Conservation (phyloP, 2,329 filamentous ascomycete genomes). For the Alternaria arborescens region DNA sequence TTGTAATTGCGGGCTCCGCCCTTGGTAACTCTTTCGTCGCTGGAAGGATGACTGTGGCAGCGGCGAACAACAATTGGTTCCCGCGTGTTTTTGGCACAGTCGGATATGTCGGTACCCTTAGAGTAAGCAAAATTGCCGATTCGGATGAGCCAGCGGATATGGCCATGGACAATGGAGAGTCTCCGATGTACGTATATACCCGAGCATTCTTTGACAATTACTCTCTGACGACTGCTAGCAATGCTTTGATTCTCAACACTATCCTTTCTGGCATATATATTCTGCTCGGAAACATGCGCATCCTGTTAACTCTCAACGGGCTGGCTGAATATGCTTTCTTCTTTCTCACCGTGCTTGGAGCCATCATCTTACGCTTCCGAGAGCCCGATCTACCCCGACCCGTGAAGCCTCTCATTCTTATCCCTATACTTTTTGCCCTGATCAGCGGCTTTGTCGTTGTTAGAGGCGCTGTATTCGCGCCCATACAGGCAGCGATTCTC, state of each 20-base stretch:
- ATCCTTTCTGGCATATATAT: conserved; percentile 65
- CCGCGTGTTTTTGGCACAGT: conserved; percentile 40
- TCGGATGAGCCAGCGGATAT: conserved; percentile 24
- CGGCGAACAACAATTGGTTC: conserved; percentile 51
- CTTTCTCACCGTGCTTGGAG: conserved; percentile 69
- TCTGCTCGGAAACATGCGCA: conserved; percentile 68
- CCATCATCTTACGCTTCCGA: conserved; percentile 64
- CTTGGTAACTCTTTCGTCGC: conserved; percentile 71
- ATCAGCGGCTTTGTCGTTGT: conserved; percentile 60
- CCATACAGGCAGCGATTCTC: conserved; percentile 42
- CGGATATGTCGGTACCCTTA: conserved; percentile 41
- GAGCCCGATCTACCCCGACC: conserved; percentile 65
- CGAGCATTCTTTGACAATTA: not conserved
- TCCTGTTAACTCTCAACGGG: conserved; percentile 63
- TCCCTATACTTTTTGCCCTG: conserved; percentile 63
- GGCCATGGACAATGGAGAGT: conserved; percentile 45
- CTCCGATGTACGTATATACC: conserved; percentile 40
- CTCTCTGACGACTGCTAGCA: conserved; percentile 24
- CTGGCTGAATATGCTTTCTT: conserved; percentile 66
- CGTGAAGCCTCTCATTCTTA: conserved; percentile 64
- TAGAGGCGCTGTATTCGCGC: conserved; percentile 47
- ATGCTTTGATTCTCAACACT: conserved; percentile 46
- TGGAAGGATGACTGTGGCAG: conserved; percentile 70
- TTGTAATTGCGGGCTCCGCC: conserved; percentile 69
- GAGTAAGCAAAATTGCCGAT: conserved; percentile 22